Conservation (phyloP, 148 eudicot species). For the Heliamphora exappendiculata region DNA sequence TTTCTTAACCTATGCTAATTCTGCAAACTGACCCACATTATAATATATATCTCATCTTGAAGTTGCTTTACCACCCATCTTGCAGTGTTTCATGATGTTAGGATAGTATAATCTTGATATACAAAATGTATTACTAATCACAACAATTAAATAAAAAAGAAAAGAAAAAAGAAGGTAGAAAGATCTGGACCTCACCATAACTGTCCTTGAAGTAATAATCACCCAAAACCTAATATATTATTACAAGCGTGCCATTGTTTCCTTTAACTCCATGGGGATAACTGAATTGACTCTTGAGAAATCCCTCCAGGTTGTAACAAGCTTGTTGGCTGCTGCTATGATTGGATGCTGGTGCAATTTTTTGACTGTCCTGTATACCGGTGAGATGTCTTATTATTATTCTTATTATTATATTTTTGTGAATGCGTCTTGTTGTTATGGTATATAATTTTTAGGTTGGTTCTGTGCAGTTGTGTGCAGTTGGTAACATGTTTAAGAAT, state of each 20-base stretch:
- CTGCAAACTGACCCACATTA: neutral
- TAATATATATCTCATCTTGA: neutral
- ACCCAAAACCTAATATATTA: too few relatives aligned
- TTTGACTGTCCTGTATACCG: slow-evolving; percentile 65
- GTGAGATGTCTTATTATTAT: slow-evolving; percentile 31
- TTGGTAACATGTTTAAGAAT: neutral
- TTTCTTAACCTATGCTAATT: neutral
- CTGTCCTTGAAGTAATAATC: too few relatives aligned
- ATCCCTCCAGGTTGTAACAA: slow-evolving; percentile 35
- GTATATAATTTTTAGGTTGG: neutral
- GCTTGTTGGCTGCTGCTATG: slow-evolving; percentile 67
- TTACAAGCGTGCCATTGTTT: neutral
- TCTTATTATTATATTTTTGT: too few relatives aligned
- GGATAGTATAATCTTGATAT: too few relatives aligned
- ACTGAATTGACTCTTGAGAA: slow-evolving; percentile 6
- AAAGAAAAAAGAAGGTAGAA: too few relatives aligned
- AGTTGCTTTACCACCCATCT: neutral
- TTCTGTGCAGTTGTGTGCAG: neutral
- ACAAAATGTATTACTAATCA: too few relatives aligned
- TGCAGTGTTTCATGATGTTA: neutral
- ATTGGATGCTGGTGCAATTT: slow-evolving; percentile 89
- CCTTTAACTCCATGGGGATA: neutral
- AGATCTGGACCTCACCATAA: too few relatives aligned
- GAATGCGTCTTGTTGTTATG: neutral
- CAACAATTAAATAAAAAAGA: too few relatives aligned